A percentile compares a stretch with the other conserved stretches of the same genome.
phyloP scores from a whole-genome alignment of 164 flowering plant species.

The Sextonia rubra region DNA sequence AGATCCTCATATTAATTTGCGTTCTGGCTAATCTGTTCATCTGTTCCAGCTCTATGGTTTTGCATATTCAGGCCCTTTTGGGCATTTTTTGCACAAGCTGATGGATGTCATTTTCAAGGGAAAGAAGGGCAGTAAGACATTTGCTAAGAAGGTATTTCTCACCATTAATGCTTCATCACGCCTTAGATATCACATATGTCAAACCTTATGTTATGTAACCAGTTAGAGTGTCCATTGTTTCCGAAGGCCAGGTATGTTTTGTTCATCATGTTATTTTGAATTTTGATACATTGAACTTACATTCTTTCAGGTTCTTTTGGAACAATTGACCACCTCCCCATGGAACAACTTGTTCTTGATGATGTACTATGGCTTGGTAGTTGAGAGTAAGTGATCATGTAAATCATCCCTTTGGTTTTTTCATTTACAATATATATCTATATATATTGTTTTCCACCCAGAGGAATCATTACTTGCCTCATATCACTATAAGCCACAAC shows the following conservation, averaged over 20 bases:
- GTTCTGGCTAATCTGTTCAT: background rate
- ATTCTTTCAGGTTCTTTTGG: slow-evolving; percentile 60
- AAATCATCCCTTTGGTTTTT: background rate
- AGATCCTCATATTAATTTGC: background rate
- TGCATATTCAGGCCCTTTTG: slow-evolving; percentile 71
- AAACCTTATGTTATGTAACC: no score
- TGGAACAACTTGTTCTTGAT: slow-evolving; percentile 87
- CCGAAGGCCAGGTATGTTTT: background rate
- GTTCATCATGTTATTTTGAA: background rate
- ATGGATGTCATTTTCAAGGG: slow-evolving; percentile 72
- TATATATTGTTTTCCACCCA: no score
- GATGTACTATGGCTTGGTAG: slow-evolving; percentile 70
- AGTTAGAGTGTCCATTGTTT: background rate
- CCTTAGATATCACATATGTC: no score
- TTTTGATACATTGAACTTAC: background rate
- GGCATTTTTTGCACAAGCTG: slow-evolving; percentile 73
- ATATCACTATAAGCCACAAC: no score
- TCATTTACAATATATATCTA: background rate
- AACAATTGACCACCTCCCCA: slow-evolving; percentile 72
- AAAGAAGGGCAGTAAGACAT: slow-evolving; percentile 51
- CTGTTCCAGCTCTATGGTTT: slow-evolving; percentile 73
- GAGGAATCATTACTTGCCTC: no score
- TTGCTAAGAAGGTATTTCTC: slow-evolving; percentile 56
- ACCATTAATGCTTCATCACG: background rate
- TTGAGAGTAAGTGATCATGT: slow-evolving; percentile 42